A percentile compares a stretch with the other conserved stretches of the same genome.
Conservation (phyloP, 192 early-diverging fungal species). For the Coemansia sp. region DNA sequence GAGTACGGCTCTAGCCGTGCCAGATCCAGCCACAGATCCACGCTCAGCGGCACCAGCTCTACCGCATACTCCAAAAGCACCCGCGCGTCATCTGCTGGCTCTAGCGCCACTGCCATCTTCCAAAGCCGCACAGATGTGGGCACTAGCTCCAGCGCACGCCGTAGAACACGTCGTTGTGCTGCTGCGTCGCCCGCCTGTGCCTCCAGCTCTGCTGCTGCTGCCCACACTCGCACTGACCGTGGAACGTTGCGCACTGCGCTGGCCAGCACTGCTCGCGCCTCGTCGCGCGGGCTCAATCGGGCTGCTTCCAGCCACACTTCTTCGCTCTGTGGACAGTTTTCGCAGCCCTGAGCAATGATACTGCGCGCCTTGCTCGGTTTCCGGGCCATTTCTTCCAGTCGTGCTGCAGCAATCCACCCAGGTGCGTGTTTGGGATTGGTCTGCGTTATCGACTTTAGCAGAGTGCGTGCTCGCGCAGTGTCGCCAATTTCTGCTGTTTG, state of each 20-base stretch:
- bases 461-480: constrained; percentile 83
- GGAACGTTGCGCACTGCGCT: constrained; percentile 87
- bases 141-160: constrained; percentile 89
- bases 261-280: constrained; percentile 88
- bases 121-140: constrained; percentile 90
- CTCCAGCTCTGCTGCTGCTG: constrained; percentile 83
- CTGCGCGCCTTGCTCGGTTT: constrained; percentile 79
- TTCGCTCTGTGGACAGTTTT: constrained; percentile 89
- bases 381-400: constrained; percentile 90
- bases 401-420: constrained; percentile 97
- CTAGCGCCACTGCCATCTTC: constrained; percentile 87
- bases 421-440: constrained; percentile 96
- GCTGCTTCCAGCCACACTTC: constrained; percentile 98
- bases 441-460: constrained; percentile 85
- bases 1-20: constrained; percentile 87
- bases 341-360: constrained; percentile 88
- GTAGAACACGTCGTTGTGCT: constrained; percentile 76
- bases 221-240: constrained; percentile 91
- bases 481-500: constrained; percentile 74
- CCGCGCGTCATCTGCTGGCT: constrained; percentile 88
- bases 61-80: constrained; percentile 90
- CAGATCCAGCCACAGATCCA: constrained; percentile 95
- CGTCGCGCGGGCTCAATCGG: constrained; percentile 77
- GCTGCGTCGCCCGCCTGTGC: constrained; percentile 53
- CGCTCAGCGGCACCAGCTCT: constrained; percentile 84